These are phyloP conservation scores for Salinomyces thailandicus DNA, from an alignment of 2,329 filamentous ascomycete species.

Conservation along the genomic window DNA sequence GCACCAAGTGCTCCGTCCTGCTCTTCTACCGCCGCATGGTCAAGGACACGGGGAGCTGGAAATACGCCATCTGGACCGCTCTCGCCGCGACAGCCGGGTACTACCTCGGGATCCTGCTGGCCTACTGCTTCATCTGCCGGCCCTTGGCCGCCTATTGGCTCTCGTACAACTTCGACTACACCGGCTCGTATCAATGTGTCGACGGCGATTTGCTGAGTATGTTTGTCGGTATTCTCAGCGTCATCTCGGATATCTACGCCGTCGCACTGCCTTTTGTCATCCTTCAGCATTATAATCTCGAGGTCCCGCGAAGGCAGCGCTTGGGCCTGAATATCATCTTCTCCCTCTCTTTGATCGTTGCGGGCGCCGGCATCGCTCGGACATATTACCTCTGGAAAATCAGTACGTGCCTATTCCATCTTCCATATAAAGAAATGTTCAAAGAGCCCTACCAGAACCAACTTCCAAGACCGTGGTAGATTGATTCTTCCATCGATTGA, in stretches of 20 bases:
- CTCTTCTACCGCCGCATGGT: conserved; percentile 17
- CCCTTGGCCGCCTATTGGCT: conserved; percentile 15
- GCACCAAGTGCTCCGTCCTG: conserved; percentile 11
- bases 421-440: neutral
- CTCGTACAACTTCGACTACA: conserved; percentile 10
- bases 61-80: conserved; percentile 9
- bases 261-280: conserved; percentile 26
- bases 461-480: too few relatives aligned
- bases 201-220: conserved; percentile 23
- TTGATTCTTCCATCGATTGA: too few relatives aligned
- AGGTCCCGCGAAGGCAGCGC: conserved; percentile 24
- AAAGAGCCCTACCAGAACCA: too few relatives aligned
- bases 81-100: conserved; percentile 11
- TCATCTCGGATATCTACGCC: conserved; percentile 14
- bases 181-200: conserved; percentile 16
- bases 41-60: conserved; percentile 15
- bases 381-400: conserved; percentile 23
- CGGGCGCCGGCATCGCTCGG: conserved; percentile 23
- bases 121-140: conserved; percentile 11
- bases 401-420: too few relatives aligned
- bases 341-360: conserved; percentile 19
- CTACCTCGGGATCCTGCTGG: conserved; percentile 8
- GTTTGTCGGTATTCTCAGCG: conserved; percentile 11
- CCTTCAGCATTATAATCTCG: conserved; percentile 30
- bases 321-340: conserved; percentile 12